Evolutionary conservation across 148 eudicot species (phyloP).

Genomic region (Fallopia convolvulus): DNA sequence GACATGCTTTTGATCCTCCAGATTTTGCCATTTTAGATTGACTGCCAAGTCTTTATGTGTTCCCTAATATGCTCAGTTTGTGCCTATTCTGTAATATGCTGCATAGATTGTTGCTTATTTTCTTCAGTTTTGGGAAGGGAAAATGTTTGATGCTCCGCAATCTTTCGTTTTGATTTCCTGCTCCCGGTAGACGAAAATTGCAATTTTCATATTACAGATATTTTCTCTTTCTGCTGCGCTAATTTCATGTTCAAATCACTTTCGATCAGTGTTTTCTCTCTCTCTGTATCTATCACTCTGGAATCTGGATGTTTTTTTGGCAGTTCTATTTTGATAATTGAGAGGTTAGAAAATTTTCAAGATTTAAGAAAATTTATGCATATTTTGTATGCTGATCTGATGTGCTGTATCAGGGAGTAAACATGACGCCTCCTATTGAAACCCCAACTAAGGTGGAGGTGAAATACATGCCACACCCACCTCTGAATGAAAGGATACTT

Average conservation of each 20-base stretch:
- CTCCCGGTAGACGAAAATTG: neutral
- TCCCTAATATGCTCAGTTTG: neutral
- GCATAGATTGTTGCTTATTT: neutral
- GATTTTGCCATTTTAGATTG: neutral
- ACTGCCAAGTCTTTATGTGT: neutral
- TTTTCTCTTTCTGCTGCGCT: neutral
- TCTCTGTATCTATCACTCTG: neutral
- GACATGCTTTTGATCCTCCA: neutral
- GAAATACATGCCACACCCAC: conserved; percentile 26
- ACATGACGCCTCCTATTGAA: conserved; percentile 57
- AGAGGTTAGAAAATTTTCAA: neutral
- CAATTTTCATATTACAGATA: neutral
- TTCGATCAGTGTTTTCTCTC: neutral
- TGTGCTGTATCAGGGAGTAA: neutral
- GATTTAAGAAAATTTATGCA: neutral
- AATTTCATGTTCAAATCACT: neutral
- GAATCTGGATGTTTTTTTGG: neutral
- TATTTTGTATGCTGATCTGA: neutral
- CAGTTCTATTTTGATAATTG: neutral
- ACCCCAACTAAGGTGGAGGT: conserved; percentile 24
- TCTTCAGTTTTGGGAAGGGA: neutral
- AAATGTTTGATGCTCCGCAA: neutral
- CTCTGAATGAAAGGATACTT: conserved; percentile 61
- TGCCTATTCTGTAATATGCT: neutral
- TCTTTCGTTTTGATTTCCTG: neutral